Evolutionary conservation across 1,284 basidiomycete species (phyloP).

Genomic region (Ganoderma sp.): DNA sequence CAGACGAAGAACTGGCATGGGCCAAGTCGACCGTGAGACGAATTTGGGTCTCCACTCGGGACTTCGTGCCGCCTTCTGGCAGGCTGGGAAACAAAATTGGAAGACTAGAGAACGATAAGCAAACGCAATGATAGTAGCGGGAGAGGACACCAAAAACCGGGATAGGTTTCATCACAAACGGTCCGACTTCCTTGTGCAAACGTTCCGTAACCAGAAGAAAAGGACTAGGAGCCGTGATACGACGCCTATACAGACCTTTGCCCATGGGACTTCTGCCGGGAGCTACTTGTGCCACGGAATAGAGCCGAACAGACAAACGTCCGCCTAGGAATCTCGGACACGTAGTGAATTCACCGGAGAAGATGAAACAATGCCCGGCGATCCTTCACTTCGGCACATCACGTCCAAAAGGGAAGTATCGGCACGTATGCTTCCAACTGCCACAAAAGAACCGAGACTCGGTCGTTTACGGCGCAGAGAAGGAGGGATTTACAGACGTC

Average conservation of each 20-base stretch:
- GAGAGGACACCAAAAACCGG: neutral
- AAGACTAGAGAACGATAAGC: conserved; percentile 50
- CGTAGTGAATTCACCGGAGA: neutral
- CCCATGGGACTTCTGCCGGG: too few relatives aligned
- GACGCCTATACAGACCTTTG: too few relatives aligned
- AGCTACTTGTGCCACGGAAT: too few relatives aligned
- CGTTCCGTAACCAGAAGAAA: too few relatives aligned
- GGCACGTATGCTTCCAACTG: neutral
- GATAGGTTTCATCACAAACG: neutral
- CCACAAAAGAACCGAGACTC: neutral
- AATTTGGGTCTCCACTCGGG: conserved; percentile 92
- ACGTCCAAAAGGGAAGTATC: neutral
- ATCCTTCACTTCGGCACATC: neutral
- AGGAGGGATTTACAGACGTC: neutral
- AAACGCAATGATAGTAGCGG: too few relatives aligned
- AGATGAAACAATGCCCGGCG: neutral
- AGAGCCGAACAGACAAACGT: too few relatives aligned
- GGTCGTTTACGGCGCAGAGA: neutral
- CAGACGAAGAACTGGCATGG: conserved; percentile 63
- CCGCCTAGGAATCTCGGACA: too few relatives aligned
- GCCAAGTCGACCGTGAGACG: conserved; percentile 81
- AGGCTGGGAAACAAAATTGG: conserved; percentile 85
- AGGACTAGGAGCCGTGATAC: too few relatives aligned
- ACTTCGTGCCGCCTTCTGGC: conserved; percentile 87
- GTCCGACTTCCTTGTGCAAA: too few relatives aligned